Evolutionary conservation across 371 early-diverging fungal species (phyloP), one percentile per base, ranked within the genome.

Genomic region (Mortierella sp.): DNA sequence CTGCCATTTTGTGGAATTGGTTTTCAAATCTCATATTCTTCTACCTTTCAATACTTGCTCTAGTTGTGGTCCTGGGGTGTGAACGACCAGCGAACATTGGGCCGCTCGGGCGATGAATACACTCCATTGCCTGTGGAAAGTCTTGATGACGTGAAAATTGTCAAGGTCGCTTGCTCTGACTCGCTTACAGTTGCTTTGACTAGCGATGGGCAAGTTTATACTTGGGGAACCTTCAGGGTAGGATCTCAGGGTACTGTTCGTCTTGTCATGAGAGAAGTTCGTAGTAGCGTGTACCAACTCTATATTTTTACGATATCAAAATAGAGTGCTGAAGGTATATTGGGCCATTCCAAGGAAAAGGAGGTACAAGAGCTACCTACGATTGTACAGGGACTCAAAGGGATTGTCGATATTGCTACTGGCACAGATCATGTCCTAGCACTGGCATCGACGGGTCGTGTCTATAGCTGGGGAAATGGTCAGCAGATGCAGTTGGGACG

Each of bases 31-130:
- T 24, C 28, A 32, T 45, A 24, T n/a, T 43, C 45, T 12, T 40
- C 40, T 40, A 20, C 58, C 35, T 51, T n/a, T n/a, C 8, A 51
- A 51, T 28, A 12, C 26, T 24, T n/a, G 16, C 47, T 14, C 8
- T 80, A 91, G 89, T 76, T 95, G 32, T 94, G 88, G 86, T 92
- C 97, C 51, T 99, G 99, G 99, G 99, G 99, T 3, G 97, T 98
- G 88, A 99, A 99, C 84, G 99, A 99, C 86, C 97, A 99, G 84
- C 87, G 90, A 69, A 97, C 98, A 18, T 90, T 99, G 22, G 99
- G 99, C 75, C 90, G 97, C 40, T 83, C 74, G 0, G 96, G 95
- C 11, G 94, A 95, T 45, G 98, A 97, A 75, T 69, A 63, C 54
- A 59, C 57, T 1, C 84, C 86, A 0, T 32, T 65, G 47, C 71